Conservation (phyloP, 176 grass and related monocot genomes). For the Carex littledalei region DNA sequence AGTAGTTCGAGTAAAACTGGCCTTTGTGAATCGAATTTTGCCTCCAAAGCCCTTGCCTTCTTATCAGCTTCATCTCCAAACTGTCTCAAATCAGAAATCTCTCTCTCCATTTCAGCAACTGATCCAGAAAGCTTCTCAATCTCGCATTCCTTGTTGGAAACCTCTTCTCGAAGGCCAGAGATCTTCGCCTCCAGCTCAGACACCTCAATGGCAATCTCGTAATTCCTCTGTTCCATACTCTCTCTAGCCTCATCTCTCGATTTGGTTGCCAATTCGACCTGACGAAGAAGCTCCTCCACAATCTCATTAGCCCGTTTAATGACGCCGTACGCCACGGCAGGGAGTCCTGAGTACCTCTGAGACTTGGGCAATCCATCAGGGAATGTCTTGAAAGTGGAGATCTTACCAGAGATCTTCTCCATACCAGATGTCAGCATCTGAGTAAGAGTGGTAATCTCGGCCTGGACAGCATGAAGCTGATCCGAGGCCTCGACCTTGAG, state of each 20-base stretch:
- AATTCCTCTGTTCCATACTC: conserved; percentile 80
- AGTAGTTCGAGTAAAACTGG: conserved; percentile 76
- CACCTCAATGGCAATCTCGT: conserved; percentile 97
- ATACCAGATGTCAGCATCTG: conserved; percentile 86
- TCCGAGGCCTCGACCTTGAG: conserved; percentile 21
- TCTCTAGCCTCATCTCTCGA: conserved; percentile 57
- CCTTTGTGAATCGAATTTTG: conserved; percentile 64
- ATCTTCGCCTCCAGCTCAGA: conserved; percentile 83
- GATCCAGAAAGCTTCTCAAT: conserved; percentile 45
- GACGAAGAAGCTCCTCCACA: conserved; percentile 68
- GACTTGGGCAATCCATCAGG: conserved; percentile 61
- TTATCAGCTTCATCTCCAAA: conserved; percentile 28
- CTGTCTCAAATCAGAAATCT: conserved; percentile 36
- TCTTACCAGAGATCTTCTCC: conserved; percentile 77
- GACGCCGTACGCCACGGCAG: conserved; percentile 66
- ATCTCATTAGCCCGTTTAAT: conserved; percentile 95
- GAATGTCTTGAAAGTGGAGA: conserved; percentile 32
- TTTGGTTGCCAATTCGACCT: conserved; percentile 51
- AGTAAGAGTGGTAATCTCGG: conserved; percentile 61
- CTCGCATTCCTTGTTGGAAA: conserved; percentile 29
- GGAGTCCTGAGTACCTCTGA: conserved; percentile 78
- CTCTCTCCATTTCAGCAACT: conserved; percentile 41
- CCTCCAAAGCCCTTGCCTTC: conserved; percentile 30
- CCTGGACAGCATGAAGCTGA: conserved; percentile 34
- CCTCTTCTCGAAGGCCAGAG: conserved; percentile 23